Conservation (phyloP, 1,139 yeast genomes). For the Pichia cactophila region DNA sequence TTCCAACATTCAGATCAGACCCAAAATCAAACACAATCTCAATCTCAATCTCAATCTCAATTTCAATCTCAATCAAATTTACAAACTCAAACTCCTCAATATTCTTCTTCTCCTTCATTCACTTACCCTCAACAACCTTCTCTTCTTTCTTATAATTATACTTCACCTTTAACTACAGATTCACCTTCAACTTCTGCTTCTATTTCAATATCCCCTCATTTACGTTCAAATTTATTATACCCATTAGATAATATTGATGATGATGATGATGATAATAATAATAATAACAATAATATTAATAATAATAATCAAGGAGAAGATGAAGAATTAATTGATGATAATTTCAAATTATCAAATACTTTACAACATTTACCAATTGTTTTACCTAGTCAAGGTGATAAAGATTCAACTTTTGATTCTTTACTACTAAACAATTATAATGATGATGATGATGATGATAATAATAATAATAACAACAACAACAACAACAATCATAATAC, state of each 20-base stretch:
- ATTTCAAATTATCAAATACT: too few relatives aligned
- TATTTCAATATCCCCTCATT: too few relatives aligned
- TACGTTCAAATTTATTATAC: too few relatives aligned
- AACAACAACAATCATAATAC: not conserved
- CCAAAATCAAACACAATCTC: not conserved
- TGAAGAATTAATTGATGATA: too few relatives aligned
- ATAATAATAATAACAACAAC: not conserved
- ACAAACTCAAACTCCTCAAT: not conserved
- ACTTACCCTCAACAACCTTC: not conserved
- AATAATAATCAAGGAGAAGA: not conserved
- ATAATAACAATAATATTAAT: not conserved
- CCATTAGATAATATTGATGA: too few relatives aligned
- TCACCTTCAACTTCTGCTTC: too few relatives aligned
- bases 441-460: not conserved
- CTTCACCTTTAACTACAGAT: too few relatives aligned
- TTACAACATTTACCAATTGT: not conserved
- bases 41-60: not conserved
- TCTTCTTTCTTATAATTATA: too few relatives aligned
- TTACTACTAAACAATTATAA: not conserved
- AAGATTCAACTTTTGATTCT: not conserved
- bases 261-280: not conserved
- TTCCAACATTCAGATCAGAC: not conserved
- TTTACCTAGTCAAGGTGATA: slow-evolving; percentile 5
- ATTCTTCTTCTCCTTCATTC: not conserved
- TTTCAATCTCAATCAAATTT: not conserved